A percentile compares a stretch with the other conserved stretches of the same genome.
Evolutionary conservation across 768 basidiomycete species (phyloP).

Genomic region (Cytidiella melzeri): DNA sequence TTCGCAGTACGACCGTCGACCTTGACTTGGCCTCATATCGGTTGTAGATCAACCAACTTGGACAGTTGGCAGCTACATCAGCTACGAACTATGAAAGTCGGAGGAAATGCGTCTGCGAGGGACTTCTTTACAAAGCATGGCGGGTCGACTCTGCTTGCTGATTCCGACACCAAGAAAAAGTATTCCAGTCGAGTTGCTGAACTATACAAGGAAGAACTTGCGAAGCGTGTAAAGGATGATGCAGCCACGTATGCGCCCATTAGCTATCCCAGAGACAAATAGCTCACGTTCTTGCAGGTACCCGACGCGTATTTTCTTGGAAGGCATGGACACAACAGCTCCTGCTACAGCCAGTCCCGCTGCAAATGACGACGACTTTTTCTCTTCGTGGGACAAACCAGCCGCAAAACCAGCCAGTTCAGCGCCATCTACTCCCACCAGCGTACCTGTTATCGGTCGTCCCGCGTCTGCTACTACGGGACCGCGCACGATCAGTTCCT

Average conservation of each 20-base stretch:
- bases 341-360: conserved; percentile 20
- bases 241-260: conserved; percentile 53
- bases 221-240: conserved; percentile 75
- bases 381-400: conserved; percentile 94
- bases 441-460: conserved; percentile 57
- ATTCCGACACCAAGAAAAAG: conserved; percentile 81
- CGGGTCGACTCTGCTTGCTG: conserved; percentile 58
- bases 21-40: neutral
- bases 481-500: conserved; percentile 62
- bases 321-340: conserved; percentile 49
- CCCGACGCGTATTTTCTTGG: conserved; percentile 73
- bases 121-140: conserved; percentile 92
- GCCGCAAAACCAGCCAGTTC: conserved; percentile 27
- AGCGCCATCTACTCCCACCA: conserved; percentile 33
- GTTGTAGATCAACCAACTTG: conserved; percentile 83
- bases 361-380: conserved; percentile 76
- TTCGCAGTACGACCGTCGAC: neutral
- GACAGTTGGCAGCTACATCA: conserved; percentile 91
- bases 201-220: conserved; percentile 89
- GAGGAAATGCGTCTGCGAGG: conserved; percentile 80
- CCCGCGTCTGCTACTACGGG: conserved; percentile 32
- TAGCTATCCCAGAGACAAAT: too few relatives aligned
- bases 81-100: conserved; percentile 93
- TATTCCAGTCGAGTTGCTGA: conserved; percentile 82
- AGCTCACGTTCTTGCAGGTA: conserved; percentile 41